These are phyloP conservation scores for Trichoderma sp. DNA, from an alignment of 2,329 filamentous ascomycete species.

Conservation along the genomic window DNA sequence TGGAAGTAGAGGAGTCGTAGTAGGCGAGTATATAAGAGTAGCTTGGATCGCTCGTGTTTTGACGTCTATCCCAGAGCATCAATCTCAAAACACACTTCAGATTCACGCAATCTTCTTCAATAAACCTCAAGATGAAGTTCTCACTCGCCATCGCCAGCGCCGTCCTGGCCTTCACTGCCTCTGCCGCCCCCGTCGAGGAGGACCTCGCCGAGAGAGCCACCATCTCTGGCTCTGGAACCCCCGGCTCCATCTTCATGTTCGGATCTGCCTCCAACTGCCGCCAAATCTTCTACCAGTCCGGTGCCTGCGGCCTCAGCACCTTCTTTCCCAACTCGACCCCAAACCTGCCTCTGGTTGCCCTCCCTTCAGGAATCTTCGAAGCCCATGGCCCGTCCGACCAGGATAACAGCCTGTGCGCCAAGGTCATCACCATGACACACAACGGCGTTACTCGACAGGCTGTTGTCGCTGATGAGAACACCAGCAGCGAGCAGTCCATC, in stretches of 20 bases:
- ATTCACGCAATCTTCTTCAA: not conserved
- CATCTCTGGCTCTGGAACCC: conserved; percentile 15
- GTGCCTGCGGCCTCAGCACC: conserved; percentile 24
- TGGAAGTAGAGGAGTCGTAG: not conserved
- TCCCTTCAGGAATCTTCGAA: conserved; percentile 15
- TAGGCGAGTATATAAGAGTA: not conserved
- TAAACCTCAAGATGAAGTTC: conserved; percentile 17
- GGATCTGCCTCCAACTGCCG: conserved; percentile 15
- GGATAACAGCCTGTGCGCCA: conserved; percentile 23
- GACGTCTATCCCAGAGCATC: not conserved
- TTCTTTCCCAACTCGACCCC: conserved; percentile 18
- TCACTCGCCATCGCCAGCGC: not conserved
- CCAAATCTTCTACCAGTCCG: conserved; percentile 18
- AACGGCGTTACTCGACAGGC: conserved; percentile 22
- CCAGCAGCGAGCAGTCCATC: conserved; percentile 22
- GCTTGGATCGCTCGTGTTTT: not conserved
- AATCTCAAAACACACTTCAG: not conserved
- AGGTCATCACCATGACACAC: conserved; percentile 23
- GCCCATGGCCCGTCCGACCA: conserved; percentile 3
- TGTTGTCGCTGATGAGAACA: conserved; percentile 21
- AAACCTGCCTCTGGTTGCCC: conserved; percentile 21
- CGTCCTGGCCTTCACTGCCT: conserved; percentile 17
- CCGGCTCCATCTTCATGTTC: conserved; percentile 23
- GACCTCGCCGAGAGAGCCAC: not conserved
- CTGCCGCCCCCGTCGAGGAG: conserved; percentile 5